Evolutionary conservation across 805 yeast species (phyloP), one percentile per base, ranked within the genome.

Genomic region (Priceomyces carsonii): DNA sequence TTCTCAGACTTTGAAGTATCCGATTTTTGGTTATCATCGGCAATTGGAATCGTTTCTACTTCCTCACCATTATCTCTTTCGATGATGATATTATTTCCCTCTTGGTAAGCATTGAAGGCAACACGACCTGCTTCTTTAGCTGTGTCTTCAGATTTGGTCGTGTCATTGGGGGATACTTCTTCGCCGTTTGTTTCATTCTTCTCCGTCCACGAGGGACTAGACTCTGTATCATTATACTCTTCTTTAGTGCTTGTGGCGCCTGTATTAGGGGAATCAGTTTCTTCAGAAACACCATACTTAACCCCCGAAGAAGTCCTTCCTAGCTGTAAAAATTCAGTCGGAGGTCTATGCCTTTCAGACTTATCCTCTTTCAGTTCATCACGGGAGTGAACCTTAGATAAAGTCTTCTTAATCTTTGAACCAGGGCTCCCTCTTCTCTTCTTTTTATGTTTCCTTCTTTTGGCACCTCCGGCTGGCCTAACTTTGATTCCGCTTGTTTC

Each of bases 61-160:
- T 89, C 73, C 53, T 90, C 96, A 36, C 98, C 98, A 31, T 80
- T 71, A 37, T 74, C 77, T 59, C 89, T 93, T 55, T 91, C 99
- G 36, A 91, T 70, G 35, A 90, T 75, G 23, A 90, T 57, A 27
- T 73, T 66, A 23, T 66, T 50, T 17, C 95, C 96, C 47, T 88
- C 95, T 30, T 77, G 78, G 56, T 56, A 72, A 3, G 71, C 71
- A 12, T 59, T 56, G 8, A 66, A 53, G 15, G 73, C 65, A 15
- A 44, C 26, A 13, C 45, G 33, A 12, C 33, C 19, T n/a, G 40
- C 51, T 18, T 29, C 36, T 8, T 32, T 38, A 12, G 25, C 8
- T 10, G 6, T n/a, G n/a, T n/a, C n/a, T n/a, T n/a, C 30, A 6
- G 7, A 17, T 7, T 10, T 14, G 2, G 23, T 8, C 8, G 7